A percentile compares a stretch with the other conserved stretches of the same genome.
These are phyloP conservation scores for Auriscalpium orientale DNA, from an alignment of 768 basidiomycete genomes.

Conservation along the genomic window DNA sequence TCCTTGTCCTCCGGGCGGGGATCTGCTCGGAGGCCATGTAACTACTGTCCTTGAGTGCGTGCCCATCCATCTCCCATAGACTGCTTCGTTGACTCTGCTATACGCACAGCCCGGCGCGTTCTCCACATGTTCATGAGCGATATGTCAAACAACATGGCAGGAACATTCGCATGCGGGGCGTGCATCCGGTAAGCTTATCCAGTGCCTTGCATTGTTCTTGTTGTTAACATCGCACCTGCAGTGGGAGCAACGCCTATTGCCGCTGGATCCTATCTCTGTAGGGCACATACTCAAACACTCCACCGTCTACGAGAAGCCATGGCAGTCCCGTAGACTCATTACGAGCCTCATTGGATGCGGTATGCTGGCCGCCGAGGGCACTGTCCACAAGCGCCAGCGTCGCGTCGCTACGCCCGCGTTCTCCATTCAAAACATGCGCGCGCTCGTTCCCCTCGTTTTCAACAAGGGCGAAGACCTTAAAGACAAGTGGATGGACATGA, in stretches of 20 bases:
- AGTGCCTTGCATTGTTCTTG: background rate
- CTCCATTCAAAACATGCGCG: constrained; percentile 69
- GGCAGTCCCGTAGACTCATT: constrained; percentile 68
- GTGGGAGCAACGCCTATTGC: constrained; percentile 77
- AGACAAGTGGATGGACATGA: constrained; percentile 51
- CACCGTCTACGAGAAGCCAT: constrained; percentile 76
- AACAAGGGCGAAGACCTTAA: constrained; percentile 55
- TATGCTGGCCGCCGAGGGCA: constrained; percentile 73
- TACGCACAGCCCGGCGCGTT: constrained; percentile 3
- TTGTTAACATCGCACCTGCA: constrained; percentile 19
- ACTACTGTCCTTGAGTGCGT: constrained; percentile 2
- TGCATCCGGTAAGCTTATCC: constrained; percentile 52
- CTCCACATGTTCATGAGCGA: constrained; percentile 20
- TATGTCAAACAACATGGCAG: constrained; percentile 58
- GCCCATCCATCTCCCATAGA: background rate
- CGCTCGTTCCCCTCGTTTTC: constrained; percentile 66
- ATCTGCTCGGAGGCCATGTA: constrained; percentile 6
- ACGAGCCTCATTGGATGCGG: constrained; percentile 75
- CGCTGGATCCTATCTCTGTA: constrained; percentile 72
- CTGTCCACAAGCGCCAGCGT: constrained; percentile 72
- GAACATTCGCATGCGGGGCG: constrained; percentile 59
- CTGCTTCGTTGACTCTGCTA: background rate
- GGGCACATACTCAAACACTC: constrained; percentile 68
- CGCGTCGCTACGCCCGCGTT: constrained; percentile 74
- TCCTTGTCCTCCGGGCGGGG: constrained; percentile 4